phyloP scores from a whole-genome alignment of 176 grass and related monocot genomes.

The Typha latifolia region DNA sequence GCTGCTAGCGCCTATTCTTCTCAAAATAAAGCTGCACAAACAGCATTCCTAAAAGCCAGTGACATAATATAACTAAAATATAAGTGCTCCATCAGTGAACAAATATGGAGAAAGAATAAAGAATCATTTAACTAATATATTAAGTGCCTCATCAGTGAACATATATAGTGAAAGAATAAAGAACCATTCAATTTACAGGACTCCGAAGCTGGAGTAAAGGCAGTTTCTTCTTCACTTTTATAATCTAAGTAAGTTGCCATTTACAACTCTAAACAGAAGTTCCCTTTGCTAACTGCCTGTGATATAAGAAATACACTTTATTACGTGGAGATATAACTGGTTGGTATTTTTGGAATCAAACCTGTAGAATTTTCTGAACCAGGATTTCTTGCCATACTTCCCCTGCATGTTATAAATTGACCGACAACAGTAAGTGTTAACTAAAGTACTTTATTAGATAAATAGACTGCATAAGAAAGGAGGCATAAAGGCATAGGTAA shows the following conservation, averaged over 20 bases:
- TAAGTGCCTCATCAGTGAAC: too few species aligned
- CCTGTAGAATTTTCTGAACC: conserved; percentile 60
- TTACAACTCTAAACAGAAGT: not conserved
- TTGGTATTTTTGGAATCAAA: conserved; percentile 23
- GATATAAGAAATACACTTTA: not conserved
- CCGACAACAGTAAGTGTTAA: conserved; percentile 5
- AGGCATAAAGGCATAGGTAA: not conserved
- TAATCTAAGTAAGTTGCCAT: not conserved
- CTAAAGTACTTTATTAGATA: conserved; percentile 5
- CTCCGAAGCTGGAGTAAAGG: not conserved
- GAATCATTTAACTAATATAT: too few species aligned
- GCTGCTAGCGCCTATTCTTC: too few species aligned
- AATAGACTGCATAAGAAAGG: conserved; percentile 14
- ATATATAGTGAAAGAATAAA: too few species aligned
- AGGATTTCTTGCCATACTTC: conserved; percentile 54
- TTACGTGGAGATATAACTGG: conserved; percentile 5
- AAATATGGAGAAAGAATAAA: too few species aligned
- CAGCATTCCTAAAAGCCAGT: too few species aligned
- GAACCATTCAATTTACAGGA: too few species aligned
- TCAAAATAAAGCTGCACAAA: too few species aligned
- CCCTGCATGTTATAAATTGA: conserved; percentile 43
- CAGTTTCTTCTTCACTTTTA: not conserved
- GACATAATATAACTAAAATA: too few species aligned
- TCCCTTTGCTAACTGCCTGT: not conserved
- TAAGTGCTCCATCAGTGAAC: too few species aligned